Conservation (phyloP, 2,329 filamentous ascomycete genomes). For the Fusarium palustre region DNA sequence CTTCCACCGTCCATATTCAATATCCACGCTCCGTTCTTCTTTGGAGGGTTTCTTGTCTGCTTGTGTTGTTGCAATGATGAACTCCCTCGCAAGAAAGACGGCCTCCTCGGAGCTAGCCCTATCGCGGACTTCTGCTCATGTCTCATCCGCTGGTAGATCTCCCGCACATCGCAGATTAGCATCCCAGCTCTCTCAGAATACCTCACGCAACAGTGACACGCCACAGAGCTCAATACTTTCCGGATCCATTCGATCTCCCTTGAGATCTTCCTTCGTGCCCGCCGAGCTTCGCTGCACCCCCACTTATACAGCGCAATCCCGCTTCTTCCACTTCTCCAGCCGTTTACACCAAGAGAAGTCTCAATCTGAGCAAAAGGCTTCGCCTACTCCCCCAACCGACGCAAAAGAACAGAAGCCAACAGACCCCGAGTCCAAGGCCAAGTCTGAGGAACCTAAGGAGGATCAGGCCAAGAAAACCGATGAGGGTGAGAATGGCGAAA, state of each 20-base stretch:
- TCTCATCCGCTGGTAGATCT: constrained; percentile 57
- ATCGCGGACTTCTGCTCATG: constrained; percentile 56
- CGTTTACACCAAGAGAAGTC: constrained; percentile 51
- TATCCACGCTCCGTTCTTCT: constrained; percentile 46
- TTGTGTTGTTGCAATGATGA: constrained; percentile 56
- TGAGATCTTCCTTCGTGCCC: constrained; percentile 61
- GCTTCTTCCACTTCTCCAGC: constrained; percentile 51
- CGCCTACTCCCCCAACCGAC: constrained; percentile 52
- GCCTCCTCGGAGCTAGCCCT: constrained; percentile 56
- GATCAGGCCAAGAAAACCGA: constrained; percentile 59
- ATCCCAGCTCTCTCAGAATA: constrained; percentile 50
- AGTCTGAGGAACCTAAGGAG: constrained; percentile 57
- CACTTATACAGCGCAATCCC: constrained; percentile 49
- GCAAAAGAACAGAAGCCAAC: constrained; percentile 56
- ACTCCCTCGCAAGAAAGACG: constrained; percentile 59
- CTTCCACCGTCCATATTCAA: constrained; percentile 44
- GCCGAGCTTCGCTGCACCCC: constrained; percentile 51
- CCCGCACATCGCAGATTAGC: constrained; percentile 63
- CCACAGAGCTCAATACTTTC: constrained; percentile 45
- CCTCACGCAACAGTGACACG: constrained; percentile 45
- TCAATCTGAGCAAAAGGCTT: constrained; percentile 46
- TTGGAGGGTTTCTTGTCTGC: constrained; percentile 46
- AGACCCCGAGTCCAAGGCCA: constrained; percentile 49
- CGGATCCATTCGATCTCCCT: constrained; percentile 51
- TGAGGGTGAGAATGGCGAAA: constrained; percentile 52